Evolutionary conservation across 1,284 basidiomycete species (phyloP).

Genomic region (Rhodotorula sp.): DNA sequence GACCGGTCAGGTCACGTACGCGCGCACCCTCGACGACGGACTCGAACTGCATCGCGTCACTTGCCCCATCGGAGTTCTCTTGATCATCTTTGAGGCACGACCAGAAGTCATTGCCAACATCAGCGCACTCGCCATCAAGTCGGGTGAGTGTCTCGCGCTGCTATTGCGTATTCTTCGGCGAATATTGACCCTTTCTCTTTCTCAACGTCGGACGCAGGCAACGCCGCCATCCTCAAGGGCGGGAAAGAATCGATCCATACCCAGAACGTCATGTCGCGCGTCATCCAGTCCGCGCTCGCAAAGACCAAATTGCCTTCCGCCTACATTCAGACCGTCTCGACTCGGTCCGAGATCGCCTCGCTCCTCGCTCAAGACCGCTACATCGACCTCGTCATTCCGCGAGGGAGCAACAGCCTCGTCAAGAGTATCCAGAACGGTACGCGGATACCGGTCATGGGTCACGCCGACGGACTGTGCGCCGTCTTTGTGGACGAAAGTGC

Average conservation of each 20-base stretch:
- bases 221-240: constrained; percentile 94
- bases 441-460: constrained; percentile 96
- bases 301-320: constrained; percentile 68
- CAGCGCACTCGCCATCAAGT: constrained; percentile 92
- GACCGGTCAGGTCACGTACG: constrained; percentile 81
- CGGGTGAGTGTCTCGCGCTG: constrained; percentile 59
- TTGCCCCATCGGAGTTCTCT: constrained; percentile 92
- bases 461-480: constrained; percentile 91
- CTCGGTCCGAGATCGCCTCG: constrained; percentile 84
- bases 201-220: constrained; percentile 57
- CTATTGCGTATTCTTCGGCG: not conserved
- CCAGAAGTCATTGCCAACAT: constrained; percentile 99
- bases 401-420: constrained; percentile 90
- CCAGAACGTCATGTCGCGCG: constrained; percentile 66
- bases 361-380: constrained; percentile 82
- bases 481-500: constrained; percentile 86
- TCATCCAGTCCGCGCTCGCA: constrained; percentile 74
- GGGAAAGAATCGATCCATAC: constrained; percentile 88
- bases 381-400: constrained; percentile 95
- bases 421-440: constrained; percentile 83
- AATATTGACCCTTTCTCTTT: not conserved
- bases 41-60: constrained; percentile 90
- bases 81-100: constrained; percentile 96
- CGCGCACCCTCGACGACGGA: constrained; percentile 77
- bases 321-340: constrained; percentile 89